Conservation (phyloP, 2,329 filamentous ascomycete species). For the Huntiella bhutanensis region DNA sequence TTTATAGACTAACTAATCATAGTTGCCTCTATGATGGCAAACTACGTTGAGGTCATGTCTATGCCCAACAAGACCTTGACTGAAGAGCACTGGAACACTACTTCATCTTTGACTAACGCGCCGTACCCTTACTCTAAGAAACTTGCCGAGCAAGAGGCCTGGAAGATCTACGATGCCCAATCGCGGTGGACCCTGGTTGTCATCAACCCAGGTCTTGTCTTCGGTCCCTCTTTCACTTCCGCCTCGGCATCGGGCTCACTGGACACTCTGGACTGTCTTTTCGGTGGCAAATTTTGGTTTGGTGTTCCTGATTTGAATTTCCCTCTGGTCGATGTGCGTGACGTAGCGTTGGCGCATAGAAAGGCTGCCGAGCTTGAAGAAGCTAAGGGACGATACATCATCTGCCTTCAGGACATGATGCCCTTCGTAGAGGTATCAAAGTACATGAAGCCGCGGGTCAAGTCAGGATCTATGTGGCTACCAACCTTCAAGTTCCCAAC, state of each 20-base stretch:
- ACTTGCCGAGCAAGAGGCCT: constrained; percentile 12
- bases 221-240: constrained; percentile 11
- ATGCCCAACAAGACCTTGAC: constrained; percentile 1
- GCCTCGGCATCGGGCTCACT: constrained; percentile 14
- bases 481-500: constrained; percentile 10
- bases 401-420: constrained; percentile 7
- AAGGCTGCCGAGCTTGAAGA: constrained; percentile 1
- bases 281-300: constrained; percentile 14
- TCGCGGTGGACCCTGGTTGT: constrained; percentile 11
- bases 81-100: constrained; percentile 1
- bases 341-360: constrained; percentile 14
- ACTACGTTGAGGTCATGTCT: constrained; percentile 2
- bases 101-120: background rate
- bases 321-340: constrained; percentile 14
- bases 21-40: constrained; percentile 4
- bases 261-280: constrained; percentile 15
- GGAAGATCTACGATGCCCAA: constrained; percentile 12
- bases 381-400: constrained; percentile 10
- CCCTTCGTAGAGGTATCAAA: constrained; percentile 10
- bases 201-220: constrained; percentile 12
- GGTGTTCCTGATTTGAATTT: constrained; percentile 16
- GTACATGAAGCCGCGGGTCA: constrained; percentile 5
- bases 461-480: constrained; percentile 9
- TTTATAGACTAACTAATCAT: background rate
- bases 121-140: constrained; percentile 11